Evolutionary conservation across 495 filamentous ascomycete species (phyloP).

Genomic region (Daldinia vernicosa): DNA sequence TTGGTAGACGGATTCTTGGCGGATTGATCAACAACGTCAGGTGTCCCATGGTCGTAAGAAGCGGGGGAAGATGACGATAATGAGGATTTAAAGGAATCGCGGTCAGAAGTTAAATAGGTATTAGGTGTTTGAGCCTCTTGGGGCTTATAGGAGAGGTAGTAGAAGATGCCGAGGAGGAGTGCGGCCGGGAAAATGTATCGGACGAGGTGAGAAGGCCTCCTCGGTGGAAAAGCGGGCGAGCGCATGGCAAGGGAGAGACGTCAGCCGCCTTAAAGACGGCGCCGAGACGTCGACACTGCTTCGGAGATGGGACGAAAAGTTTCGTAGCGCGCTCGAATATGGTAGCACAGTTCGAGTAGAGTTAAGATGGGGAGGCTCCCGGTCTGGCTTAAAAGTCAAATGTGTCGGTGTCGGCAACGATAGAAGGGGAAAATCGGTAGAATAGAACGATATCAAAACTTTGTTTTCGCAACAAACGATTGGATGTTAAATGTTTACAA

Average conservation of each 20-base stretch:
- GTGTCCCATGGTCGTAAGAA: constrained; percentile 19
- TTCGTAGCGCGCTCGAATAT: constrained; percentile 14
- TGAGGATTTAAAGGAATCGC: constrained; percentile 17
- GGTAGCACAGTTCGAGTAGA: constrained; percentile 10
- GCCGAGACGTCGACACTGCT: constrained; percentile 35
- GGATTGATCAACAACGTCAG: constrained; percentile 29
- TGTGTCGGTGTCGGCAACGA: constrained; percentile 20
- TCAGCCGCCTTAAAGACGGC: constrained; percentile 33
- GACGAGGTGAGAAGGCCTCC: constrained; percentile 49
- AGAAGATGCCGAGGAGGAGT: constrained; percentile 47
- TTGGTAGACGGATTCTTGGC: constrained; percentile 20
- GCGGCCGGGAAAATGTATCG: constrained; percentile 50
- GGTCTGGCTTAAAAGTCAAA: constrained; percentile 29
- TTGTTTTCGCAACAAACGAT: constrained; percentile 2
- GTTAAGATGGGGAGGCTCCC: constrained; percentile 7
- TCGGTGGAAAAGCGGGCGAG: constrained; percentile 52
- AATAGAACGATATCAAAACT: background rate
- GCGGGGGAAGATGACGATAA: constrained; percentile 5
- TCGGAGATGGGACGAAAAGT: constrained; percentile 17
- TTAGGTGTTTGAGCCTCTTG: constrained; percentile 17
- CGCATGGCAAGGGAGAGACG: constrained; percentile 42
- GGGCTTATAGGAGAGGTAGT: constrained; percentile 39
- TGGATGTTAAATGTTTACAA: background rate
- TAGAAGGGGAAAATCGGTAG: background rate
- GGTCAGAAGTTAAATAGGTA: constrained; percentile 21